These are phyloP conservation scores for Epichloe sp. DNA, from an alignment of 2,329 filamentous ascomycete species.

Conservation along the genomic window DNA sequence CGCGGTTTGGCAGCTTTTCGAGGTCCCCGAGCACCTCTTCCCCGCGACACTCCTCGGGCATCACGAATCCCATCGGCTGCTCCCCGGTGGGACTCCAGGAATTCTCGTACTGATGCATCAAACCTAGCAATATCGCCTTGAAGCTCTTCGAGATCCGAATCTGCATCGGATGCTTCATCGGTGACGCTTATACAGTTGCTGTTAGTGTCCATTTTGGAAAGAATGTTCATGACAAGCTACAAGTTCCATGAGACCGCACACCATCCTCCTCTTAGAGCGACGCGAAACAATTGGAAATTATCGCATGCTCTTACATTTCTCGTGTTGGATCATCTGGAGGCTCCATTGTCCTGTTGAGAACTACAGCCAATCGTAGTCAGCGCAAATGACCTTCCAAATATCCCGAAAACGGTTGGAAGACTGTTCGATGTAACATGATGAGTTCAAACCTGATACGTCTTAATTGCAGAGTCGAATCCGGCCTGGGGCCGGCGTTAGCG, in stretches of 20 bases:
- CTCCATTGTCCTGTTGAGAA: background rate
- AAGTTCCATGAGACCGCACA: background rate
- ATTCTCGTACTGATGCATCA: conserved; percentile 28
- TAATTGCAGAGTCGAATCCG: no score
- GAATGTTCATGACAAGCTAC: background rate
- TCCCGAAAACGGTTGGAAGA: background rate
- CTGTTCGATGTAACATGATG: no score
- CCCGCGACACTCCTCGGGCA: conserved; percentile 11
- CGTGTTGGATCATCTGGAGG: background rate
- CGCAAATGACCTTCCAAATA: background rate
- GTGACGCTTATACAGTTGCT: conserved; percentile 4
- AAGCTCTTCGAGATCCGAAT: conserved; percentile 32
- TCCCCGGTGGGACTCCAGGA: conserved; percentile 24
- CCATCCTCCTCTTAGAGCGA: background rate
- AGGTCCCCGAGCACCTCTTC: conserved; percentile 28
- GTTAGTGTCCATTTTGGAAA: conserved; percentile 1
- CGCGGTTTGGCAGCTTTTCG: conserved; percentile 54
- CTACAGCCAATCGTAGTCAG: background rate
- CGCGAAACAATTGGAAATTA: background rate
- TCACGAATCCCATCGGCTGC: conserved; percentile 10
- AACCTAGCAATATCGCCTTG: conserved; percentile 30
- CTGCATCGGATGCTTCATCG: conserved; percentile 25
- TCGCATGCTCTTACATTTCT: background rate
- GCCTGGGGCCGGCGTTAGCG: no score
- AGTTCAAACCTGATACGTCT: no score